Evolutionary conservation across 305 asterid species (phyloP), one percentile per base, ranked within the genome.

Genomic region (Rubia tinctorum): DNA sequence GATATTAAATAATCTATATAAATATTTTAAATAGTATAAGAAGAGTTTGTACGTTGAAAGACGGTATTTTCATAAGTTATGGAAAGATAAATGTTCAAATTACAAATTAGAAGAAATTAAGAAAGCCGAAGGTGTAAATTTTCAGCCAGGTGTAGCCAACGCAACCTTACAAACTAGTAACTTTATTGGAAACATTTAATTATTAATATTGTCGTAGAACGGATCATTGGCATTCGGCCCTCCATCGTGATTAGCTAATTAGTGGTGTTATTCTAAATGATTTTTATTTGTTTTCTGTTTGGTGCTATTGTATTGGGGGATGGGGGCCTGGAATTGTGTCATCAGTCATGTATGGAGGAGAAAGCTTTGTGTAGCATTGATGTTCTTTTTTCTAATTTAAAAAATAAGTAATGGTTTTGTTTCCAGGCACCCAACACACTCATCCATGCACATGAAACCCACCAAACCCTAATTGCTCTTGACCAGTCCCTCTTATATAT

Each of bases 381-480:
- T 58, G 9, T n/a, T n/a, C n/a, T n/a, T n/a, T n/a, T n/a, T 2
- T 0, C 1, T 56, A 56, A 15, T 12, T 4, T 5, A n/a, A n/a
- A n/a, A n/a, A 15, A 17, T 5, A 5, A 17, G 22, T 20, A 10
- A 58, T 51, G 76, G 73, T 49, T 76, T 77, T 82, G 77, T 72
- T 77, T 53, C 82, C 64, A 53, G 72, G 74, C 73, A 81, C 70
- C 82, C 82, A 73, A 72, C 76, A 75, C 43, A 78, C 74, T 79
- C n/a, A n/a, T n/a, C n/a, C 76, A 75, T 70, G 17, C 22, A 17
- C 2, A 2, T 78, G 81, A 73, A 68, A 76, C 83, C 79, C 60
- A 75, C 81, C 77, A 71, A 67, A 79, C 78, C 66, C 70, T 68
- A 40, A 61, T 71, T 49, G 45, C 62, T 37, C n/a, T 66, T 75